Percentiles rank a stretch among this genome's conserved stretches.
These are phyloP conservation scores for Paraglomus brasilianum DNA, from an alignment of 192 early-diverging fungal genomes.

Conservation along the genomic window DNA sequence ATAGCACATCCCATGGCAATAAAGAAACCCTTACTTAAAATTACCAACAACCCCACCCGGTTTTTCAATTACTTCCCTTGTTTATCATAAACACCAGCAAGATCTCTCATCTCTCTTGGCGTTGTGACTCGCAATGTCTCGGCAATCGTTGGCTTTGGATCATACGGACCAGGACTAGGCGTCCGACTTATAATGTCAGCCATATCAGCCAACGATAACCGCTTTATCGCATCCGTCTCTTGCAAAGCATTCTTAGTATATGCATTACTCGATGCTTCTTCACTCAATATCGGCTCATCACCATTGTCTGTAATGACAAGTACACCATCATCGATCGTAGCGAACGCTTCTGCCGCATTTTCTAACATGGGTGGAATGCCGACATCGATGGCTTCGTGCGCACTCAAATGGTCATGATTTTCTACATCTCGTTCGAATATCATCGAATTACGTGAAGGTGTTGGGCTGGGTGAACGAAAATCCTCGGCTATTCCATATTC, in stretches of 20 bases:
- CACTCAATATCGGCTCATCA: neutral
- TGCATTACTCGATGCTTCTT: neutral
- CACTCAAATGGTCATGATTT: conserved; percentile 27
- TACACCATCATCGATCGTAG: conserved; percentile 9
- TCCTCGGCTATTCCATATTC: conserved; percentile 8
- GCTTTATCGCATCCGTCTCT: conserved; percentile 8
- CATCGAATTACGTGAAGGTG: conserved; percentile 31
- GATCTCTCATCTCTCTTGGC: conserved; percentile 24
- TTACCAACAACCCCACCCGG: neutral
- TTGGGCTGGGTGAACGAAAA: conserved; percentile 22
- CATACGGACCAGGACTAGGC: conserved; percentile 27
- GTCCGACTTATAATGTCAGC: neutral
- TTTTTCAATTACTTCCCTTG: conserved; percentile 21
- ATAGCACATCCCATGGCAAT: neutral
- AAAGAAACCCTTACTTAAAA: neutral
- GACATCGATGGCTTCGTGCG: conserved; percentile 32
- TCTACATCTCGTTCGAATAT: conserved; percentile 35
- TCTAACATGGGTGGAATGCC: conserved; percentile 31
- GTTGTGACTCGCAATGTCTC: conserved; percentile 29
- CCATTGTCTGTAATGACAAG: neutral
- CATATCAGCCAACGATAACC: conserved; percentile 9
- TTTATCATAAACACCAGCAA: conserved; percentile 3
- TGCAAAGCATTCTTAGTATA: neutral
- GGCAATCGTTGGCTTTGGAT: conserved; percentile 14
- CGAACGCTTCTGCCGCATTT: conserved; percentile 31